These are phyloP conservation scores for Fonsecaea nubica DNA, from an alignment of 2,329 filamentous ascomycete genomes.

Conservation along the genomic window DNA sequence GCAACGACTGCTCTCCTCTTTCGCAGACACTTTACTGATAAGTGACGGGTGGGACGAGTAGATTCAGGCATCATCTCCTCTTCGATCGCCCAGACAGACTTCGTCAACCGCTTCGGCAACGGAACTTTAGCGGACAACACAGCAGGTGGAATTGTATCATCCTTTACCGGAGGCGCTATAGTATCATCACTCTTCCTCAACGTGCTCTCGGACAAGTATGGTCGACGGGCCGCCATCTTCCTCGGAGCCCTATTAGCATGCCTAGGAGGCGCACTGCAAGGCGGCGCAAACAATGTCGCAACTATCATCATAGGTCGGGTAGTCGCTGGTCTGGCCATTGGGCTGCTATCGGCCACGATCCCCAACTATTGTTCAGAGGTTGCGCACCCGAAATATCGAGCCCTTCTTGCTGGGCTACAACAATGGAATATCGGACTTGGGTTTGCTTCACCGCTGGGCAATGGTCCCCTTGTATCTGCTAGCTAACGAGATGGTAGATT, in stretches of 20 bases:
- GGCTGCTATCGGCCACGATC: constrained; percentile 55
- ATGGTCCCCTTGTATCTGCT: neutral
- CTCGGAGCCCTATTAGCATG: constrained; percentile 45
- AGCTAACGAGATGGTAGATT: constrained; percentile 11
- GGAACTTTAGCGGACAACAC: constrained; percentile 43
- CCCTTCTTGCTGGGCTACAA: constrained; percentile 50
- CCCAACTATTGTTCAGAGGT: constrained; percentile 57
- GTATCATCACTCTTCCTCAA: constrained; percentile 46
- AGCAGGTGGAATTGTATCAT: constrained; percentile 50
- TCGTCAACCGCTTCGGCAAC: constrained; percentile 43
- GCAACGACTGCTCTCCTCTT: neutral
- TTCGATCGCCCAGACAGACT: constrained; percentile 47
- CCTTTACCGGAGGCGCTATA: constrained; percentile 52
- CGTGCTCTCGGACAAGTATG: constrained; percentile 46
- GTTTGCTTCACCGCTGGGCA: constrained; percentile 34
- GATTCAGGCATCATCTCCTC: constrained; percentile 50
- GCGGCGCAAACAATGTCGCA: constrained; percentile 46
- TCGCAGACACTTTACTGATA: neutral
- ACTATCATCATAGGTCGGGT: constrained; percentile 60
- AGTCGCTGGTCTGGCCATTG: constrained; percentile 59
- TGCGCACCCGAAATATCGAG: constrained; percentile 49
- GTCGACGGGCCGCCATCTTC: constrained; percentile 46
- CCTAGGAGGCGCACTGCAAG: constrained; percentile 47
- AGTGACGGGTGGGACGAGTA: neutral
- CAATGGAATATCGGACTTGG: constrained; percentile 57